These are phyloP conservation scores for Kurtzmaniella cleridarum DNA, from an alignment of 805 yeast species.

Conservation along the genomic window DNA sequence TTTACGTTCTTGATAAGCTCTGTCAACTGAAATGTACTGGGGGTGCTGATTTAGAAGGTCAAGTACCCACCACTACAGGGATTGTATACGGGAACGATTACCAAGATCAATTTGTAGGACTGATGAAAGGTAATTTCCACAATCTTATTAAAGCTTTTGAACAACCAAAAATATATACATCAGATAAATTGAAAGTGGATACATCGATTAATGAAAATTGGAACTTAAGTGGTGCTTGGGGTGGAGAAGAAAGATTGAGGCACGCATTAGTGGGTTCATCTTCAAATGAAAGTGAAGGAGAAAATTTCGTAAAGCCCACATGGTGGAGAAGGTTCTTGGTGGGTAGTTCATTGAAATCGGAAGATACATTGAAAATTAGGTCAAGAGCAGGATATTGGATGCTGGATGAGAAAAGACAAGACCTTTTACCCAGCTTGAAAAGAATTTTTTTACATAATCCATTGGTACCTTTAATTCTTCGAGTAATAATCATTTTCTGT, in stretches of 20 bases:
- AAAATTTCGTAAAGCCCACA: constrained; percentile 3
- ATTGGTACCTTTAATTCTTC: constrained; percentile 70
- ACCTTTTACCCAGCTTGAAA: constrained; percentile 57
- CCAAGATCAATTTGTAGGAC: constrained; percentile 28
- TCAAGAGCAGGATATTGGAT: constrained; percentile 66
- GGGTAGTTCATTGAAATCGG: constrained; percentile 10
- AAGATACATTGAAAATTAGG: constrained; percentile 34
- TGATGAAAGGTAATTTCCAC: constrained; percentile 44
- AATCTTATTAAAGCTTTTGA: constrained; percentile 44
- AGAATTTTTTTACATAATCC: constrained; percentile 68
- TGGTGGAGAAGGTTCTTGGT: constrained; percentile 1
- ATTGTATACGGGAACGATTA: not conserved
- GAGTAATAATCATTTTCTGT: constrained; percentile 46
- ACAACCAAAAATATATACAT: constrained; percentile 35
- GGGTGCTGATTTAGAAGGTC: constrained; percentile 9
- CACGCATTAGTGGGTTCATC: constrained; percentile 41
- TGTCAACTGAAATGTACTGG: constrained; percentile 35
- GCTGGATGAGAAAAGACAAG: constrained; percentile 55
- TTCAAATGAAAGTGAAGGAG: constrained; percentile 25
- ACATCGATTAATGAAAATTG: constrained; percentile 29
- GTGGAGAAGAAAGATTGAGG: constrained; percentile 62
- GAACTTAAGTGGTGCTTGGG: constrained; percentile 52
- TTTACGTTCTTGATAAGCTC: constrained; percentile 59
- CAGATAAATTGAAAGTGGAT: constrained; percentile 20
- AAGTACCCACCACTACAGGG: not conserved